Conservation (phyloP, 2,329 filamentous ascomycete species). For the Xylariales sp. region DNA sequence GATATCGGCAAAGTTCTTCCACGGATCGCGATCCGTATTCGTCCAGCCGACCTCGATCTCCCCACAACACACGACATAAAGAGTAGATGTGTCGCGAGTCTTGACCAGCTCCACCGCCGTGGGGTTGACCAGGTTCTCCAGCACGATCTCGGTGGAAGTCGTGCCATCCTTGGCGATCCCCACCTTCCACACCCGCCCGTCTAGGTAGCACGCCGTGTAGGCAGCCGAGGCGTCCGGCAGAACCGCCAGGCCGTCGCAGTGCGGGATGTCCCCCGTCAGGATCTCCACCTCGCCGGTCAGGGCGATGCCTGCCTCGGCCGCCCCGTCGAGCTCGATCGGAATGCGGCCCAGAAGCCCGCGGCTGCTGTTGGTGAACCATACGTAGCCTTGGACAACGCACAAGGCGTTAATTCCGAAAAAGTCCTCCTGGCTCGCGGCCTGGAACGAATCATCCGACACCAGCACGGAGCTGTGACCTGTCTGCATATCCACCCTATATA, state of each 20-base stretch:
- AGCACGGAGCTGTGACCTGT: slow-evolving; percentile 16
- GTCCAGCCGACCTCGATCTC: slow-evolving; percentile 4
- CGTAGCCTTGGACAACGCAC: slow-evolving; percentile 14
- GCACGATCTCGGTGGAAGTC: neutral
- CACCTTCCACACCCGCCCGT: slow-evolving; percentile 14
- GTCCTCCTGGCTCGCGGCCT: slow-evolving; percentile 12
- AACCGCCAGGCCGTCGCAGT: slow-evolving; percentile 23
- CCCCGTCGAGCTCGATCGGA: slow-evolving; percentile 15
- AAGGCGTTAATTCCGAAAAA: slow-evolving; percentile 23
- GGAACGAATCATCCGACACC: slow-evolving; percentile 19
- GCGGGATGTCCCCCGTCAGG: slow-evolving; percentile 17
- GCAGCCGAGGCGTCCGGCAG: slow-evolving; percentile 14
- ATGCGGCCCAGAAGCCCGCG: slow-evolving; percentile 20
- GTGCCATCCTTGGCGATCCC: neutral
- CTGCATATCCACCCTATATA: slow-evolving; percentile 16
- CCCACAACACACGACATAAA: slow-evolving; percentile 4
- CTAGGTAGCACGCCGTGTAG: slow-evolving; percentile 18
- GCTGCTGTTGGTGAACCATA: slow-evolving; percentile 26
- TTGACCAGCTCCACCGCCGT: slow-evolving; percentile 2
- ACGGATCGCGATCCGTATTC: neutral
- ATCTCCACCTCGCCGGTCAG: slow-evolving; percentile 16
- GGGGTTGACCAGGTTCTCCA: slow-evolving; percentile 4
- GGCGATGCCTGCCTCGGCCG: slow-evolving; percentile 14
- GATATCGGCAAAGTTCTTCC: neutral
- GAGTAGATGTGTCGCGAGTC: neutral